Evolutionary conservation across 2,329 filamentous ascomycete genomes (phyloP), one percentile per base, ranked within the genome.

Genomic region (Dactylonectria macrodidyma): DNA sequence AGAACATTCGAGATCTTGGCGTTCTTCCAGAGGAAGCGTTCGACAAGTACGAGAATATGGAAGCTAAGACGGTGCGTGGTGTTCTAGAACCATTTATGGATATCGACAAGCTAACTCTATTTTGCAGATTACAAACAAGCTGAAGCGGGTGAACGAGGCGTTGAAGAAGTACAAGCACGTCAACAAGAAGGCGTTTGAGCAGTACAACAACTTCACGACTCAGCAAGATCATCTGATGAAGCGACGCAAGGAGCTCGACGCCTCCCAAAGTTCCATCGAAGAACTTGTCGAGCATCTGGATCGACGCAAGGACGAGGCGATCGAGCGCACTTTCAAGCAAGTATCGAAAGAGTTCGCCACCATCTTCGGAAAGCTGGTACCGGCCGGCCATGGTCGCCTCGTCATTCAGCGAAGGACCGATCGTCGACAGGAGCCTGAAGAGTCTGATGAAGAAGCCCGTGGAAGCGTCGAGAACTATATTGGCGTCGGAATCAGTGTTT

Each of bases 101-200:
- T 36, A 22, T 12, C 7, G n/a, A 19, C 10, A 46, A 46, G 51
- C 73, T 76, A 59, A 76, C 34, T 56, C 63, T 3, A 38, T 57
- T 4, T 47, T 11, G 5, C 68, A 90, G 86, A 89, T 90, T 66
- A 84, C 85, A n/a, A 84, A 84, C 47, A 91, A 92, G 64, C 89
- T 98, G 26, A 95, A 96, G 83, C 97, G 95, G 77, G 94, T 95
- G 77, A 97, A 97, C 71, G 94, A 97, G 75, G 91, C 93, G 0
- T 86, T 98, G 62, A 98, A 98, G 84, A 97, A 98, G 80, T 98
- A 96, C 84, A 94, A 95, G 62, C 94, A 98, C 77, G 95, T 99
- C 83, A 99, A 99, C 88, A 99, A 98, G 84, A 98, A 99, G 84
- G 96, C 96, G 0, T 97, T 98, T 78, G 97, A 99, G 82, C 96